Base-by-base conservation (phyloP, 2,329 filamentous ascomycete genomes). In the Dothiorella sarmentorum region DNA sequence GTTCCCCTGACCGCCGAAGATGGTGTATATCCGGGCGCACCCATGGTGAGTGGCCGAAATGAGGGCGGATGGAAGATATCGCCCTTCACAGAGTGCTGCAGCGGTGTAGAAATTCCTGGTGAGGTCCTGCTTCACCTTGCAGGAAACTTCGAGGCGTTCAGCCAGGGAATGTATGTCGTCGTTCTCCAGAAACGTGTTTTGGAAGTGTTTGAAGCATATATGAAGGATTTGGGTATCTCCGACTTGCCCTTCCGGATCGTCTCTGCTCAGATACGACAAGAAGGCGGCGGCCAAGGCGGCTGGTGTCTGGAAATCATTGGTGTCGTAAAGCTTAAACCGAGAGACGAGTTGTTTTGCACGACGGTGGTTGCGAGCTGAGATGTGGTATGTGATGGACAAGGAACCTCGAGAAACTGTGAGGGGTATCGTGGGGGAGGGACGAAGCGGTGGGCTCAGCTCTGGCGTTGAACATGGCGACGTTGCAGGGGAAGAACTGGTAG, bases 1-100 rank as follows among this genome's bases (percentile, higher is more conserved):
- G 44, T 68, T 69, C 11, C 68, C 68, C 53, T 70, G 68, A 6
- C 68, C 68, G 5, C 67, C 67, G 44, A 69, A 69, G 22, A 69
- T 58, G 18, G 56, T 56, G 57, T 58, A 63, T 58, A 52, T 61
- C 4, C 45, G 60, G 43, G 60, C 56, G 15, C 38, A 49, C 7
- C 58, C 60, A 59, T 61, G 51, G 13, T 61, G 58, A 13, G 60
- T 56, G n/a, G 58, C 61, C 20, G 61, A 63, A 33, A 65, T 43
- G 20, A 47, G 44, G 20, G 44, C 44, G 17, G 44, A 47, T 11
- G 26, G 26, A 33, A 31, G 26, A 15, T 47, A 20, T 47, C 44
- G 26, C 9, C 27, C 26, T 20, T 47, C 44, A 13, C 18, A 18
- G 17, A 31, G 33, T 13, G 44, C 44, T 33, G 44, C 44, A 18